phyloP scores from a whole-genome alignment of 768 basidiomycete genomes.

The Tulasnella sp. region DNA sequence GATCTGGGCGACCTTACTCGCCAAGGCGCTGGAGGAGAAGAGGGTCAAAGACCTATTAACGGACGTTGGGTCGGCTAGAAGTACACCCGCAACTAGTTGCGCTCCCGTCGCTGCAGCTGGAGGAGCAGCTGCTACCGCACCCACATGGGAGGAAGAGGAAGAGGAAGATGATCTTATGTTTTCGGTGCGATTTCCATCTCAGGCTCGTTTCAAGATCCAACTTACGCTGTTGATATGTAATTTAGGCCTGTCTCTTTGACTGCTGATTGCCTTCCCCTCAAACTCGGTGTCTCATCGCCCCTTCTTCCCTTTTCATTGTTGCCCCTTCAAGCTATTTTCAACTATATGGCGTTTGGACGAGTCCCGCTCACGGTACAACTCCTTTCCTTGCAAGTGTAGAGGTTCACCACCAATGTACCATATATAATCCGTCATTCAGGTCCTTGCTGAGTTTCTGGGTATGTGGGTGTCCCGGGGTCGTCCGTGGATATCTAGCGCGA shows the following conservation, averaged over 20 bases:
- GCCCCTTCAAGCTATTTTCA: no score
- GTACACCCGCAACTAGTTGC: constrained; percentile 56
- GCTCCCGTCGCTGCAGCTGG: constrained; percentile 43
- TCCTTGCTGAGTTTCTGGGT: no score
- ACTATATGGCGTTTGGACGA: no score
- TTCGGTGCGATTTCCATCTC: constrained; percentile 47
- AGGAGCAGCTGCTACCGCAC: constrained; percentile 50
- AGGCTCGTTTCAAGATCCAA: not conserved
- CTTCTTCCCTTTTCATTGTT: no score
- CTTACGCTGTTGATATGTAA: not conserved
- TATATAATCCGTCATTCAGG: no score
- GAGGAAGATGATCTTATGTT: constrained; percentile 56
- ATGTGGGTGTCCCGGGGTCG: no score
- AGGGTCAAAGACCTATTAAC: constrained; percentile 91
- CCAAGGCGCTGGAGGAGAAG: constrained; percentile 97
- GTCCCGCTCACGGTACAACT: no score
- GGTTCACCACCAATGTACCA: no score
- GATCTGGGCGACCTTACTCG: constrained; percentile 95
- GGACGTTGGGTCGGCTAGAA: constrained; percentile 89
- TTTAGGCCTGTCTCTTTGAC: constrained; percentile 95
- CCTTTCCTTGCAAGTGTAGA: no score
- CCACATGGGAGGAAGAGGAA: constrained; percentile 60
- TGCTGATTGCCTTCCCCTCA: constrained; percentile 27
- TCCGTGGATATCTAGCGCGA: no score
- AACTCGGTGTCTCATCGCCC: no score